Evolutionary conservation across 768 basidiomycete genomes (phyloP).

Genomic region (Rhodotorula graminis): DNA sequence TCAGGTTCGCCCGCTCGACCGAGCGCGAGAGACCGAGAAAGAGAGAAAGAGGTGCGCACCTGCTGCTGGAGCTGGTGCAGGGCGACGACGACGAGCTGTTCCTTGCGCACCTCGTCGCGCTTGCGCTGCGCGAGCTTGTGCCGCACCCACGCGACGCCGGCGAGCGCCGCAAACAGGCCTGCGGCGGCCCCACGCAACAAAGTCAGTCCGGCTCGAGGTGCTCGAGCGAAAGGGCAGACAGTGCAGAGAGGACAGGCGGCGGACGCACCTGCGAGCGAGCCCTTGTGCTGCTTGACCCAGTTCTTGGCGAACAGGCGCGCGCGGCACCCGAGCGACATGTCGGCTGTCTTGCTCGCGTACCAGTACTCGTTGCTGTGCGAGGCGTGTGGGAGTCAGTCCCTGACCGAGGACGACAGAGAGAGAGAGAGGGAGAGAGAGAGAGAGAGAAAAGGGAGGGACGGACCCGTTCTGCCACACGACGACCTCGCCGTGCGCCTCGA

Average conservation of each 20-base stretch:
- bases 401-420: too few species aligned
- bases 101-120: conserved; percentile 31
- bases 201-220: too few species aligned
- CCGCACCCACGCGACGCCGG: neutral
- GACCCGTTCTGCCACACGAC: conserved; percentile 45
- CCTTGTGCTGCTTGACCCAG: conserved; percentile 45
- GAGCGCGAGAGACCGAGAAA: neutral
- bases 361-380: conserved; percentile 44
- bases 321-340: conserved; percentile 48
- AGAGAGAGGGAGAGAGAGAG: neutral
- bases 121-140: conserved; percentile 12
- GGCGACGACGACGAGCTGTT: conserved; percentile 39
- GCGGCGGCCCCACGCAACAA: neutral
- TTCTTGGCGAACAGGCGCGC: conserved; percentile 43
- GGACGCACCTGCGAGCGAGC: conserved; percentile 44
- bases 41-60: conserved; percentile 11
- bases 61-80: conserved; percentile 35
- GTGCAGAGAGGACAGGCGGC: neutral
- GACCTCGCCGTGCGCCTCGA: conserved; percentile 48
- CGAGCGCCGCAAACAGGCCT: neutral
- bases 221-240: too few species aligned
- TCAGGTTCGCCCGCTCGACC: too few species aligned
- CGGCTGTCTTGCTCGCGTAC: conserved; percentile 47
- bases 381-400: neutral
- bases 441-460: neutral